These are phyloP conservation scores for Solanum ossicruentum DNA, from an alignment of 257 asterid genomes.

Conservation along the genomic window DNA sequence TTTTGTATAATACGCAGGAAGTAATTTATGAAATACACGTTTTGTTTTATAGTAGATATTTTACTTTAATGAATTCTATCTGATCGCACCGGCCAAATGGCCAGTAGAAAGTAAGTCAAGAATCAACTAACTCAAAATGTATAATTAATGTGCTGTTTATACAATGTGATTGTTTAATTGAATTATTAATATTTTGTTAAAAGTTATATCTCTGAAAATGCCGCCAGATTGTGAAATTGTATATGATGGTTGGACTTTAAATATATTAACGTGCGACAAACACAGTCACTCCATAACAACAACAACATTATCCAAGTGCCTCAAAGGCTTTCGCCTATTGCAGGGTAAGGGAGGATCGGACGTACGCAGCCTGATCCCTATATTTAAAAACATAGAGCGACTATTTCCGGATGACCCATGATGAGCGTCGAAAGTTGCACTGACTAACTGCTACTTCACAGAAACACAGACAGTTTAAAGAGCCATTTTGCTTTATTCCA, in stretches of 20 bases:
- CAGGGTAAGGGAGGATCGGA: too few species aligned
- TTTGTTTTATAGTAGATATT: background rate
- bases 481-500: too few species aligned
- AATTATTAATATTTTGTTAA: background rate
- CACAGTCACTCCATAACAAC: background rate
- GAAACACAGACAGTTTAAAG: too few species aligned
- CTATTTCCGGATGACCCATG: too few species aligned
- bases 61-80: background rate
- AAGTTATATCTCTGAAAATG: background rate
- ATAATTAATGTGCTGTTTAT: background rate
- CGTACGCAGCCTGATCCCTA: too few species aligned
- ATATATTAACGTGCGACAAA: background rate
- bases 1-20: background rate
- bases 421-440: too few species aligned
- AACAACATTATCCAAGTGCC: too few species aligned
- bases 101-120: background rate
- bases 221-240: background rate
- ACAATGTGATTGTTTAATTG: background rate
- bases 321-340: too few species aligned
- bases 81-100: background rate
- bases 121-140: background rate
- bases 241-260: background rate
- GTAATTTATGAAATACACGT: background rate
- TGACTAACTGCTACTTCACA: too few species aligned
- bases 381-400: too few species aligned